A percentile compares a stretch with the other conserved stretches of the same genome.
phyloP scores from a whole-genome alignment of 345 rosid genomes.

The Salix koriyanagi region DNA sequence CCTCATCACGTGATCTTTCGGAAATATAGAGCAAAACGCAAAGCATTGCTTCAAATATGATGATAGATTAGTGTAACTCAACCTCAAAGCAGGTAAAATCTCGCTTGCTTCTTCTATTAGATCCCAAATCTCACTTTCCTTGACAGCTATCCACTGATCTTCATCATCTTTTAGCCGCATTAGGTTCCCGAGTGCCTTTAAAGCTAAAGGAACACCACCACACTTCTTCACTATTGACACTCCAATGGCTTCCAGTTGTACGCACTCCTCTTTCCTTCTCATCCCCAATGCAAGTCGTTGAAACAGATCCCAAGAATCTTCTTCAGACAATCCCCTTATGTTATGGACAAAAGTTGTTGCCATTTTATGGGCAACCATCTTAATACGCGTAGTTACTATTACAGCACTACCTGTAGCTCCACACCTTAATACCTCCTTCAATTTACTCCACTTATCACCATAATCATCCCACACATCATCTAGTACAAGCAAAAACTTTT shows the following conservation, averaged over 20 bases:
- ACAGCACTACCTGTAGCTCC: conserved; percentile 3
- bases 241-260: conserved; percentile 6
- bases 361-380: conserved; percentile 4
- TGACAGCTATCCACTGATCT: too few relatives aligned
- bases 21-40: too few relatives aligned
- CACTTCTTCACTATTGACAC: conserved; percentile 11
- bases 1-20: too few relatives aligned
- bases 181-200: too few relatives aligned
- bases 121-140: too few relatives aligned
- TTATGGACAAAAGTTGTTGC: neutral
- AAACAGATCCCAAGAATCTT: conserved; percentile 14
- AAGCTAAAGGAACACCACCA: neutral
- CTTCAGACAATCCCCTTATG: neutral
- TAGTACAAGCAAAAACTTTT: conserved; percentile 1
- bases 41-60: too few relatives aligned
- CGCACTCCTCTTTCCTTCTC: neutral
- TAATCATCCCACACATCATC: conserved; percentile 10
- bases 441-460: neutral
- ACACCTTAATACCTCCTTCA: neutral
- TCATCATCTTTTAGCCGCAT: too few relatives aligned
- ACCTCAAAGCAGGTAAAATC: too few relatives aligned
- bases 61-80: too few relatives aligned
- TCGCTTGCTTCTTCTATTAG: too few relatives aligned
- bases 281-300: neutral
- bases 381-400: neutral